Base-by-base conservation (phyloP, 768 basidiomycete genomes). In the Mycena floridula region DNA sequence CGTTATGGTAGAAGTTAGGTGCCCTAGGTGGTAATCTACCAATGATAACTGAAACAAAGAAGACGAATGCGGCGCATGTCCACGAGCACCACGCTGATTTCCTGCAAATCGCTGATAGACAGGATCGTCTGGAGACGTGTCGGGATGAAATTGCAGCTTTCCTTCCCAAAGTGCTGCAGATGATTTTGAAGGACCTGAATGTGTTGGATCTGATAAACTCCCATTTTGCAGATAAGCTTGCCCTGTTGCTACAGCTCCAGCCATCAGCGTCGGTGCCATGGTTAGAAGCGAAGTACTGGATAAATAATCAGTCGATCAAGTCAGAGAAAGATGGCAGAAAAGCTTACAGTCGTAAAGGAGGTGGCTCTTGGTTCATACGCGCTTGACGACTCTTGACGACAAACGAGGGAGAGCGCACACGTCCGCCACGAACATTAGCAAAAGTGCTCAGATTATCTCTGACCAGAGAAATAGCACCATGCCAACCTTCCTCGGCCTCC, bases 371-470 rank as follows among this genome's bases (percentile, higher is more conserved):
- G 28, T 9, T 30, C 28, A 2, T 89, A 91, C 4, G 86, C n/a
- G 77, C 75, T 5, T 72, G 72, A 32, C 90, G 78, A 49, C 85
- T 88, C 70, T 87, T 89, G 57, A 79, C 70, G 30, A 94, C 89
- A 54, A 93, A 87, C 3, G 85, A 85, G 2, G 89, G 91, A 4
- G 86, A 83, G 25, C 89, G 79, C 37, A 92, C 63, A 47, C 94
- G 84, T 16, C 82, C 94, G 25, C 95, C 93, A 42, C 92, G 87
- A 38, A 95, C 68, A 44, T 83, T 81, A 2, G 82, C 66, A 62
- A 95, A 97, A 1, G 82, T 85, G 28, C 70, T 67, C 42, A 99
- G 77, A 59, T 96, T 92, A 62, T 97, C 91, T 45, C 84, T 82
- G 27, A 96, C 82, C 44, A 81, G 71, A 36, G 81, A 76, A 44